Base-by-base conservation (phyloP, 495 filamentous ascomycete species). In the Penicillium paxilli region DNA sequence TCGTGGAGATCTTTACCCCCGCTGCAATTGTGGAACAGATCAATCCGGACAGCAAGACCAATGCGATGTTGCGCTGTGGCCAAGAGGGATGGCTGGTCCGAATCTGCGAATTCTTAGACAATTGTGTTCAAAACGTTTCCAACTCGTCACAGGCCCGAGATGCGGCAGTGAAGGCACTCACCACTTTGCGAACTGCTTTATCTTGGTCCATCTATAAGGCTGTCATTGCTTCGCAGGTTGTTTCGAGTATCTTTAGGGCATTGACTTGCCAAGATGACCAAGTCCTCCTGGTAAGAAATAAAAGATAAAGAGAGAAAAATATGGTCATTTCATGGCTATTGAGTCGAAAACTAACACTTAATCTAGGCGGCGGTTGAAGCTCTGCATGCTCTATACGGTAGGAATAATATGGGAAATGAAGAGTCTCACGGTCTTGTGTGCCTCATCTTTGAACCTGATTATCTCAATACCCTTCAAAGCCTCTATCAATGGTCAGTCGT, bases 1-100 rank as follows among this genome's bases (percentile, higher is more conserved):
- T 92, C 62, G 87, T 96, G 51, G 93, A 98, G 58, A 91, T 98
- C 46, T 96, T 96, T 66, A 91, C 90, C 0, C 91, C 95, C 4
- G 73, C 84, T 22, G 70, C 74, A 5, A 84, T 96, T n/a, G 81
- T 96, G 33, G 72, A 78, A 52, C 86, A 94, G 48, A 72, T 85
- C 23, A 89, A 89, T 57, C 87, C 89, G 5, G 83, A 85, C 73
- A 91, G 60, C 81, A 83, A 42, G 76, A 81, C 38, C 68, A 49
- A 74, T 52, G 73, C 83, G 14, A 76, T 85, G 44, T 79, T 90
- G 30, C 82, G 91, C 44, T 89, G 72, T 65, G 91, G 88, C 21
- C 73, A 84, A 35, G 90, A 96, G 49, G 95, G 94, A 20, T 98
- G 94, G 94, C 76, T 97, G 24, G 72, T 80, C 37, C 84, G 92